A percentile compares a stretch with the other conserved stretches of the same genome.
These are phyloP conservation scores for Erythrophleum fordii DNA, from an alignment of 306 rosid species.

Conservation along the genomic window DNA sequence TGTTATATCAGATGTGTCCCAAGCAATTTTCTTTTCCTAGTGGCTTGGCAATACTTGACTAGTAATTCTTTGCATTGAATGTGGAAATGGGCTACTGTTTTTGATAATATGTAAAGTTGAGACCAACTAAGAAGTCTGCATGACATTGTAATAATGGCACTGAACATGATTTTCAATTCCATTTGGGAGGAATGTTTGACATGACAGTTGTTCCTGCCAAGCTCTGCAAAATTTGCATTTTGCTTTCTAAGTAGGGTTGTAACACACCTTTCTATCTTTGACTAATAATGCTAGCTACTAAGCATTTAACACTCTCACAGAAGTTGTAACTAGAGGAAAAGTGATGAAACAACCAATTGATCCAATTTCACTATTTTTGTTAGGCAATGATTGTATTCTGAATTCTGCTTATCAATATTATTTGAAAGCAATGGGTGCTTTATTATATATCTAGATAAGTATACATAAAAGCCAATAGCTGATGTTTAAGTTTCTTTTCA, in stretches of 20 bases:
- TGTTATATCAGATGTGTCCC: background rate
- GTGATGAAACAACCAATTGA: constrained; percentile 3
- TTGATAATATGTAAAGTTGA: background rate
- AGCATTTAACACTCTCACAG: background rate
- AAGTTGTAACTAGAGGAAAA: constrained; percentile 7
- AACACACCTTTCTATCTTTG: background rate
- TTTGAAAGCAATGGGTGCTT: constrained; percentile 28
- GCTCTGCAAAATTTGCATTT: constrained; percentile 14
- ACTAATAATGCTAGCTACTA: constrained; percentile 20
- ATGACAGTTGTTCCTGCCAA: background rate
- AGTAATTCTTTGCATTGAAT: background rate
- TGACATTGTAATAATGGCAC: background rate
- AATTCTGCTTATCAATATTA: background rate
- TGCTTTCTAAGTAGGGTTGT: background rate
- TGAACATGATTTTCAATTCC: background rate
- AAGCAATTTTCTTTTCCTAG: background rate
- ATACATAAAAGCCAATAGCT: constrained; percentile 24
- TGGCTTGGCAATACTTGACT: background rate
- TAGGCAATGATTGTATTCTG: no score
- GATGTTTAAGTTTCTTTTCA: constrained; percentile 23
- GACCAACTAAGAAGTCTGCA: background rate
- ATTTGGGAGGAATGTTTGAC: constrained; percentile 14
- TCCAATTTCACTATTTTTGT: constrained; percentile 3
- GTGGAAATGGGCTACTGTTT: background rate
- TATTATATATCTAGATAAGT: constrained; percentile 24